Evolutionary conservation across 2,329 filamentous ascomycete species (phyloP), one percentile per base, ranked within the genome.

Genomic region (Pochonia chlamydosporia): DNA sequence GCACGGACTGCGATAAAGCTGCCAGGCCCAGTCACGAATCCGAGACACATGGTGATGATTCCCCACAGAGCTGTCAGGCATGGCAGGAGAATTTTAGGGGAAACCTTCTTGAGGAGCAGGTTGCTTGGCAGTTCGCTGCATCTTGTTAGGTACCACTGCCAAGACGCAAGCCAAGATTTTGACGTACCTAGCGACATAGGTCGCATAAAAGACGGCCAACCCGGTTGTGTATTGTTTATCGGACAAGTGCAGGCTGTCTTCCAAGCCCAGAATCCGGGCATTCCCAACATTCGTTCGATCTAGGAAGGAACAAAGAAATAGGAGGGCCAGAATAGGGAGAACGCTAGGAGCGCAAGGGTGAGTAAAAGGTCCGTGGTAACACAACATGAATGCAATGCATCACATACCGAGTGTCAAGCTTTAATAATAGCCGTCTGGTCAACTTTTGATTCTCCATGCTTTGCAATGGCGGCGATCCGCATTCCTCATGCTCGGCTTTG

Each of bases 251-350:
- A 85, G 61, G 55, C 82, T 78, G 1, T 66, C 54, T 54, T 84
- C 78, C 13, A 88, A 70, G 1, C 79, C 77, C 44, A 84, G 72
- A 8, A 87, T 79, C 51, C 81, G 81, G 21, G 83, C 84, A 57
- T 87, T 87, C 31, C 84, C 84, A 31, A 87, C 81, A 59, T 87
- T 88, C n/a, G 83, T 85, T 36, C 85, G 75, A 62, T 87, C 84
- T 43, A 78, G 69, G 50, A 76, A 76, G 1, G 81, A 85, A 64
- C 79, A 85, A 9, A 86, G 69, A 54, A 85, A 85, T 1, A 87
- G 66, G 1, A 85, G 56, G 0, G 81, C 75, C n/a, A 87, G 71
- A 6, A 82, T 64, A 0, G 82, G 82, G 6, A 85, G 66, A 23
- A 85, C 76, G 42, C 79, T 84, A 47, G 31, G 13, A 10, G 24